Evolutionary conservation across 495 filamentous ascomycete species (phyloP), one percentile per base, ranked within the genome.

Genomic region (Penicillium atrosanguineum): DNA sequence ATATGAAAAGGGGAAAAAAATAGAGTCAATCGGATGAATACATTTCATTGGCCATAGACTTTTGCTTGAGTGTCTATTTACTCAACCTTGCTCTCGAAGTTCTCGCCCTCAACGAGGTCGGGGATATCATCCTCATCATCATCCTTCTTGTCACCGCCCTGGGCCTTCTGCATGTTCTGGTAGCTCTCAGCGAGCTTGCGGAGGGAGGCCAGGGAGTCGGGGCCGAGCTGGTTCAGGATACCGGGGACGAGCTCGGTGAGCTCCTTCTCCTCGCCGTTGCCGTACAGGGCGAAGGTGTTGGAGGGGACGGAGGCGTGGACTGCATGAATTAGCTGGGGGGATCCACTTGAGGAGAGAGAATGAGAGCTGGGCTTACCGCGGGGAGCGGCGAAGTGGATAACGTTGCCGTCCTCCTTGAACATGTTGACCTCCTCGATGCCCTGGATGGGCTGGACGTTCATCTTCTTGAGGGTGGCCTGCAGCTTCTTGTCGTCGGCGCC

Each of bases 351-450:
- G 29, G 18, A 12, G 38, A 31, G 45, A 34, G n/a, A 8, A 19
- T 1, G 0, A 46, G 21, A n/a, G 38, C 38, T 12, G 38, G 20
- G 4, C 80, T 63, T 73, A 97, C 94, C 94, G 79, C 96, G 97
- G 48, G 94, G 94, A 59, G 89, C 89, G 65, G 89, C 85, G 73
- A 98, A 98, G 83, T 98, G 94, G 71, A 98, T 97, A 73, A 98
- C 94, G 75, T 98, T 98, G 64, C 94, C 94, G 67, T 98, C 94
- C 73, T 89, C 87, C 85, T 97, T 98, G 86, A 97, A 97, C 95
- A 97, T 98, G 85, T 98, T 98, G 69, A 98, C 94, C 80, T 98
- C 94, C 84, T 98, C 94, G 64, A 98, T 97, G 51, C 87, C 90
- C 81, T 96, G 92, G 78, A 98, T 96, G 66, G 94, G 91, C 80